Evolutionary conservation across 1,139 yeast species (phyloP), one percentile per base, ranked within the genome.

Genomic region (Debaryomyces subglobosus): DNA sequence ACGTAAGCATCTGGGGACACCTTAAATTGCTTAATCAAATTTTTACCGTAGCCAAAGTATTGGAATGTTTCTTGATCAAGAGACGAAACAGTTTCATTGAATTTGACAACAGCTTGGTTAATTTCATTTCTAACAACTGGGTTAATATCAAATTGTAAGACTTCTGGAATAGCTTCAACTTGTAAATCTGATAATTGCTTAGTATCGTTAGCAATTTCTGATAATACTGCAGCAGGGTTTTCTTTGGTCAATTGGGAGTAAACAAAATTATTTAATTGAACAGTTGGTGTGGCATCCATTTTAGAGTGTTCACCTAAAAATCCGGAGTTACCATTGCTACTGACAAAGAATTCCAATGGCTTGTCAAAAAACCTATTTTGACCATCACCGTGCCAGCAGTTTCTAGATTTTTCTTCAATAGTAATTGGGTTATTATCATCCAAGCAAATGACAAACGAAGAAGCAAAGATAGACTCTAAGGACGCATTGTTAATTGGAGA

Each of bases 241-340:
- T 62, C 75, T 65, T 83, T 78, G 55, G 67, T 54, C 53, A 89
- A 72, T 59, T 82, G 81, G 47, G 78, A 78, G 57, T 84, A 77
- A 44, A 92, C 78, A 63, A 78, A 85, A 70, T 90, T 92, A 70
- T 92, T 92, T 72, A 94, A 73, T 61, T 92, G 85, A 60, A 89
- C 85, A 34, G 97, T 94, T 61, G 97, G 97, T 18, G 97, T 90
- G 54, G 98, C 99, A 69, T 94, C 99, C 98, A 94, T 94, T 78
- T 83, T 88, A 30, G 97, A 90, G 74, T 94, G 99, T 72, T 94
- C 99, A 53, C 96, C 98, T 64, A 91, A 73, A 75, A 91, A 92
- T 1, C 97, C 98, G 18, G 97, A 89, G 57, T 84, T 78, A 53
- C 96, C 97, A 67, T 90, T 91, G 55, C 84, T 86, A 54, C 88